Conservation (phyloP, 2,329 filamentous ascomycete species). For the Fusarium torulosum region DNA sequence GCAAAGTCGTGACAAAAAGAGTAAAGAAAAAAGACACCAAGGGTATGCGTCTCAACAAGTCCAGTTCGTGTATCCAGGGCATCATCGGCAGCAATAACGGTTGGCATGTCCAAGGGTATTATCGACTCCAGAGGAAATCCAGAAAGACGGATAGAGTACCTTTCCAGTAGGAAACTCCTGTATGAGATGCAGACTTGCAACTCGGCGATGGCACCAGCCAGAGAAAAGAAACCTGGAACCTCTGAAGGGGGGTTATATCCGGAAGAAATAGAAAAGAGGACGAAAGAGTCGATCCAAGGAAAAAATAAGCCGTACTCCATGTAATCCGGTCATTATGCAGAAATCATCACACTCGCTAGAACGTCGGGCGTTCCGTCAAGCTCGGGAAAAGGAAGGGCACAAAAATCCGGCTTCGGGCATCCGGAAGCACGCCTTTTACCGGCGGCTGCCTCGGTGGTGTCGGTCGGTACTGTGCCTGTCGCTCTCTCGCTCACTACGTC, state of each 20-base stretch:
- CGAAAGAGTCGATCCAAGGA: slow-evolving; percentile 46
- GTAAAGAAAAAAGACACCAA: slow-evolving; percentile 41
- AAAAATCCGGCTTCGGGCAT: slow-evolving; percentile 40
- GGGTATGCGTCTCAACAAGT: slow-evolving; percentile 41
- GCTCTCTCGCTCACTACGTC: slow-evolving; percentile 59
- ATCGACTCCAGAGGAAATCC: slow-evolving; percentile 43
- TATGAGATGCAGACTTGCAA: slow-evolving; percentile 50
- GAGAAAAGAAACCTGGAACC: slow-evolving; percentile 42
- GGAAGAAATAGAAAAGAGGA: slow-evolving; percentile 44
- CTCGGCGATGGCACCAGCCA: slow-evolving; percentile 44
- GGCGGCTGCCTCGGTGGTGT: slow-evolving; percentile 56
- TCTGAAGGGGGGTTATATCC: slow-evolving; percentile 43
- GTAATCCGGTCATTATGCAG: slow-evolving; percentile 48
- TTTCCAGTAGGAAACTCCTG: slow-evolving; percentile 45
- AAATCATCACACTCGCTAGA: slow-evolving; percentile 50
- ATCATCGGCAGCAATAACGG: slow-evolving; percentile 46
- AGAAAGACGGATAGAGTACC: slow-evolving; percentile 40
- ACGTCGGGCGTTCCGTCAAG: slow-evolving; percentile 42
- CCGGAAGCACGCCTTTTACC: slow-evolving; percentile 47
- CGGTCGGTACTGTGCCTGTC: slow-evolving; percentile 57
- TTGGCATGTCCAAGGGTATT: slow-evolving; percentile 44
- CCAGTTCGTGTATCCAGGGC: slow-evolving; percentile 40
- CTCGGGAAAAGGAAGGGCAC: slow-evolving; percentile 34
- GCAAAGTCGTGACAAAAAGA: slow-evolving; percentile 46
- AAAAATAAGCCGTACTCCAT: slow-evolving; percentile 47